Conservation (phyloP, 2,329 filamentous ascomycete genomes). For the Triangularia verruculosa region DNA sequence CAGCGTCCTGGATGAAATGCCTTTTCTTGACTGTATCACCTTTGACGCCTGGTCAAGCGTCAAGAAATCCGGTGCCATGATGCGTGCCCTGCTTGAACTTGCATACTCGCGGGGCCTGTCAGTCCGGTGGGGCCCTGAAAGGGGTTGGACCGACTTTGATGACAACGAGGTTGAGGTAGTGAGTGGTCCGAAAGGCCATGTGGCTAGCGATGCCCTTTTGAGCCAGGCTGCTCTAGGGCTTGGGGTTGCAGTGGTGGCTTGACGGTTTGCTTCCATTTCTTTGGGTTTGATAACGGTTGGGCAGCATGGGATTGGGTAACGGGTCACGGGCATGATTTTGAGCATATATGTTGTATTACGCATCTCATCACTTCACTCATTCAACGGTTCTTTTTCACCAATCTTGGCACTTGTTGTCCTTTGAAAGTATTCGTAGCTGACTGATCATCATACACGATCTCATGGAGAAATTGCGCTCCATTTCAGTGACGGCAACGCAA, state of each 20-base stretch:
- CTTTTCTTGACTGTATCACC: constrained; percentile 56
- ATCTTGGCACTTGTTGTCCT: neutral
- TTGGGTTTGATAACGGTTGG: neutral
- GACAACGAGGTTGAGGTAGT: constrained; percentile 39
- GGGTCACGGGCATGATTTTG: neutral
- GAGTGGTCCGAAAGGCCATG: neutral
- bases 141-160: constrained; percentile 60
- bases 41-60: constrained; percentile 70
- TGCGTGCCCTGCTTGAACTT: constrained; percentile 57
- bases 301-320: neutral
- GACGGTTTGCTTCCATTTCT: neutral
- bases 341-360: constrained; percentile 1
- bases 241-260: constrained; percentile 1
- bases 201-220: neutral
- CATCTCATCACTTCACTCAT: neutral
- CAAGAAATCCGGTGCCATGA: constrained; percentile 61
- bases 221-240: neutral
- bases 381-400: neutral
- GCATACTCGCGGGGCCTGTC: constrained; percentile 46
- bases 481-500: too few relatives aligned
- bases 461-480: too few relatives aligned
- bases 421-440: too few relatives aligned
- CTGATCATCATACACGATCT: too few relatives aligned
- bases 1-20: constrained; percentile 55
- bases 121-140: constrained; percentile 65